Evolutionary conservation across 1,139 yeast genomes (phyloP).

Genomic region (Protomyces lactucae-debilis): DNA sequence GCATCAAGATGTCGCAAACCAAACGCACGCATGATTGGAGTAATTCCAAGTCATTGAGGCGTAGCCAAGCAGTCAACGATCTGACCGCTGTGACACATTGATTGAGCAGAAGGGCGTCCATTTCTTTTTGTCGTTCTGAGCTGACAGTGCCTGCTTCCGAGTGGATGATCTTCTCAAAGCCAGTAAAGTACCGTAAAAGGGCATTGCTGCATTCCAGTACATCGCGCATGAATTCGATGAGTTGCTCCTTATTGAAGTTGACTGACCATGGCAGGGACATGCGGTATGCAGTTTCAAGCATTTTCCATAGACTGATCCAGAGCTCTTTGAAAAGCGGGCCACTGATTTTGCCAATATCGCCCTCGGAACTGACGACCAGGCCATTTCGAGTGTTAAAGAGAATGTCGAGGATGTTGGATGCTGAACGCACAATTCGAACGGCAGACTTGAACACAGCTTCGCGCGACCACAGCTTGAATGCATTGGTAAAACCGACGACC

Average conservation of each 20-base stretch:
- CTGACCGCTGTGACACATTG: constrained; percentile 35
- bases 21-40: constrained; percentile 64
- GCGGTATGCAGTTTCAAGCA: constrained; percentile 62
- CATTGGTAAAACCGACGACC: constrained; percentile 48
- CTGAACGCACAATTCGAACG: constrained; percentile 18
- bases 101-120: constrained; percentile 36
- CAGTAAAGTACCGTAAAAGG: constrained; percentile 60
- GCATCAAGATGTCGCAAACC: constrained; percentile 50
- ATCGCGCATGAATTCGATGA: constrained; percentile 80
- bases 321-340: constrained; percentile 33
- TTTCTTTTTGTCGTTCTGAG: constrained; percentile 23
- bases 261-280: constrained; percentile 71
- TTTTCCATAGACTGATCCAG: constrained; percentile 71
- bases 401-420: constrained; percentile 17
- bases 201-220: constrained; percentile 71
- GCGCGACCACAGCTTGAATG: constrained; percentile 45
- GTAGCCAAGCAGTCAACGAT: constrained; percentile 51
- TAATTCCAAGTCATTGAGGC: constrained; percentile 72
- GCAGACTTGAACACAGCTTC: constrained; percentile 26
- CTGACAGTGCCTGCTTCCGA: background rate
- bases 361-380: constrained; percentile 1
- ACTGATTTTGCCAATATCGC: background rate
- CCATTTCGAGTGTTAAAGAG: constrained; percentile 10
- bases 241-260: constrained; percentile 51
- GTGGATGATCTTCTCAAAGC: constrained; percentile 41